Evolutionary conservation across 345 rosid species (phyloP).

Genomic region (Brassica incana): DNA sequence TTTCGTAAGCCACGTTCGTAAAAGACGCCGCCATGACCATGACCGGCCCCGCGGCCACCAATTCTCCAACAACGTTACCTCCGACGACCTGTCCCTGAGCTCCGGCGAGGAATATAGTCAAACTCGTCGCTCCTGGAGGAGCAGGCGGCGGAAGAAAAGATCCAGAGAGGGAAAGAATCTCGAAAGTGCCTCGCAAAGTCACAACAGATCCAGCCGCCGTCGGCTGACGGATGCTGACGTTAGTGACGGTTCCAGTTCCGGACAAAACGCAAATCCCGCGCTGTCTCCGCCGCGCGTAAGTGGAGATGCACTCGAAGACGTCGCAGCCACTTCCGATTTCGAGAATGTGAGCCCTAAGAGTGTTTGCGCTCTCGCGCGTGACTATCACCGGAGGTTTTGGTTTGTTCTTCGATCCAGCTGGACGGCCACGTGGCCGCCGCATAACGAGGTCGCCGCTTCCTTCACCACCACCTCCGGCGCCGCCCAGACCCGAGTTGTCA

Average conservation of each 20-base stretch:
- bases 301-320: conserved; percentile 82
- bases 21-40: conserved; percentile 90
- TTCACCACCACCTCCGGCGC: conserved; percentile 41
- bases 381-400: conserved; percentile 88
- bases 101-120: conserved; percentile 80
- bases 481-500: conserved; percentile 31
- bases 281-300: conserved; percentile 85
- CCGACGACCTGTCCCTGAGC: conserved; percentile 96
- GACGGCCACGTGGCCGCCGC: conserved; percentile 89
- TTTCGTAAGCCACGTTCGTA: conserved; percentile 91
- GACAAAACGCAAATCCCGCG: conserved; percentile 87
- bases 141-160: conserved; percentile 96
- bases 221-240: conserved; percentile 87
- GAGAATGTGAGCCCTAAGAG: conserved; percentile 93
- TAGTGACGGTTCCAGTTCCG: conserved; percentile 88
- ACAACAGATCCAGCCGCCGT: conserved; percentile 77
- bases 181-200: conserved; percentile 86
- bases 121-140: conserved; percentile 91
- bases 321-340: conserved; percentile 91
- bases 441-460: conserved; percentile 58
- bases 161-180: conserved; percentile 85
- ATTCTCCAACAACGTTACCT: conserved; percentile 91
- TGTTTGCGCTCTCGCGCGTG: conserved; percentile 96
- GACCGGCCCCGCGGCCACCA: conserved; percentile 91
- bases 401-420: conserved; percentile 92